phyloP scores from a whole-genome alignment of 2,329 filamentous ascomycete species.

The Hypoxylon sp. region DNA sequence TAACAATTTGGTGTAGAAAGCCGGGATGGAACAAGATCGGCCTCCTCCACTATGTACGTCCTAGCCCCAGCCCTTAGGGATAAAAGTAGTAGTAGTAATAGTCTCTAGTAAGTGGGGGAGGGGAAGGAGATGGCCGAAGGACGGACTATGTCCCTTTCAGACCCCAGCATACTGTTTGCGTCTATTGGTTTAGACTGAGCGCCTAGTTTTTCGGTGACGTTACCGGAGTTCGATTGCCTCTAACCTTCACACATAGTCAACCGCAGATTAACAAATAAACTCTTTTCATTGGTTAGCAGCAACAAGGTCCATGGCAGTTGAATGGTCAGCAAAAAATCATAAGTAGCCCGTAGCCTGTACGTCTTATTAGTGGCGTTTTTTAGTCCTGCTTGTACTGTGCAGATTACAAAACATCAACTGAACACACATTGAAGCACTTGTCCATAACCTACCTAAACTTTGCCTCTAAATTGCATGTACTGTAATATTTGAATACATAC shows the following conservation, averaged over 20 bases:
- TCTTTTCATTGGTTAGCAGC: conserved; percentile 42
- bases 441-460: conserved; percentile 32
- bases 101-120: conserved; percentile 43
- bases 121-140: conserved; percentile 43
- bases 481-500: neutral
- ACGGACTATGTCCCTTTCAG: conserved; percentile 40
- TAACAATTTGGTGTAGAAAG: conserved; percentile 30
- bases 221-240: conserved; percentile 40
- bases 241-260: conserved; percentile 31
- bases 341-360: neutral
- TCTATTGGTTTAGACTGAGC: conserved; percentile 39
- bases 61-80: conserved; percentile 31
- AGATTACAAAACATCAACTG: too few species aligned
- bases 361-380: neutral
- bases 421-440: conserved; percentile 11
- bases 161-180: conserved; percentile 35
- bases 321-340: conserved; percentile 15
- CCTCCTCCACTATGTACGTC: conserved; percentile 38
- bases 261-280: conserved; percentile 43
- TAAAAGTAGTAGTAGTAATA: conserved; percentile 32
- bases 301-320: conserved; percentile 37
- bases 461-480: conserved; percentile 4
- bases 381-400: conserved; percentile 10
- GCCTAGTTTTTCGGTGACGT: conserved; percentile 45
- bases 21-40: conserved; percentile 38